phyloP scores from a whole-genome alignment of 345 rosid genomes.

The Camelina sativa region DNA sequence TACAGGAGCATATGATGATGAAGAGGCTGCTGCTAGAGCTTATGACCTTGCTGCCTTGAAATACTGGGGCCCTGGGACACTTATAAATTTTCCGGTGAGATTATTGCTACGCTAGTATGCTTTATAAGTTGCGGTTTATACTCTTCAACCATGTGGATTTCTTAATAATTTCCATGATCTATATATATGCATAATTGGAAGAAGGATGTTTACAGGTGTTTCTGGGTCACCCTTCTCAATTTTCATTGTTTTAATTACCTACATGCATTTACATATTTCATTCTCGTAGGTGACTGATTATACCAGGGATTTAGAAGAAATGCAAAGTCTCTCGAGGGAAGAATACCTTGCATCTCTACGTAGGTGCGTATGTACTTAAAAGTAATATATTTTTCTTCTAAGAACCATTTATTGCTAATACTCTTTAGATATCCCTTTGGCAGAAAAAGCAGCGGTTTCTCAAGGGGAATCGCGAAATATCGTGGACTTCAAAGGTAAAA shows the following conservation, averaged over 20 bases:
- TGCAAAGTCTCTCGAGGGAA: slow-evolving; percentile 95
- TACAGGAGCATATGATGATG: slow-evolving; percentile 98
- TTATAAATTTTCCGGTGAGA: slow-evolving; percentile 90
- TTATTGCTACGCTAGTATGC: slow-evolving; percentile 22
- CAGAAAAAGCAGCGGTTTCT: slow-evolving; percentile 98
- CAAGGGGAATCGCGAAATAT: slow-evolving; percentile 92
- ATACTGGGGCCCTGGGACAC: slow-evolving; percentile 99
- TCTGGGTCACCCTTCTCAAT: background rate
- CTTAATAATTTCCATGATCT: background rate
- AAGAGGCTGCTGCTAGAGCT: slow-evolving; percentile 99
- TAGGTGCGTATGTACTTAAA: slow-evolving; percentile 55
- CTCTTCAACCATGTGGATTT: background rate
- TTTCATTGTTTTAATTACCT: background rate
- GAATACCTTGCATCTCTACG: slow-evolving; percentile 95
- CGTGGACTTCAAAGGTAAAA: slow-evolving; percentile 91
- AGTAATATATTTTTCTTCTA: slow-evolving; percentile 8
- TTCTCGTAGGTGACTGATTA: slow-evolving; percentile 79
- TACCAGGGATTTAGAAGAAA: slow-evolving; percentile 94
- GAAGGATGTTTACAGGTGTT: slow-evolving; percentile 10
- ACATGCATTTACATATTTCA: slow-evolving; percentile 43
- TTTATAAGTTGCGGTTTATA: slow-evolving; percentile 15
- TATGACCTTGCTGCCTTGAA: slow-evolving; percentile 98
- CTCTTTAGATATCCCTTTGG: slow-evolving; percentile 44
- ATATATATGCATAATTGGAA: slow-evolving; percentile 6
- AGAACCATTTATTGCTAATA: slow-evolving; percentile 45